Evolutionary conservation across 176 grass and related monocot genomes (phyloP).

Genomic region (Oryza officinalis): DNA sequence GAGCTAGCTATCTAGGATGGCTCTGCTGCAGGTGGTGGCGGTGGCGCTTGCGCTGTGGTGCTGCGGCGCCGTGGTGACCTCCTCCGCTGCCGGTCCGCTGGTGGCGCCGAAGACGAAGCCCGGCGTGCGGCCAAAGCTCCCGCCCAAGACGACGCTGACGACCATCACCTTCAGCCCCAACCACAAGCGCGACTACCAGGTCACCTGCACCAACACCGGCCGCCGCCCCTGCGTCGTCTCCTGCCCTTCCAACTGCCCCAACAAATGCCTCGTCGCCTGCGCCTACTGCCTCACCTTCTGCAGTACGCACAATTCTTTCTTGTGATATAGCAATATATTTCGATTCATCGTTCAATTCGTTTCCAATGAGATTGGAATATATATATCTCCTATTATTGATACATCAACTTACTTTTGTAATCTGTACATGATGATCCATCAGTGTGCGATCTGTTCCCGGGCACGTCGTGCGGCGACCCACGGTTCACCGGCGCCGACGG

Average conservation of each 20-base stretch:
- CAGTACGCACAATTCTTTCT: background rate
- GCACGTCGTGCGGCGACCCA: constrained; percentile 56
- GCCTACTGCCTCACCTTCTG: background rate
- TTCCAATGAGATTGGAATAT: too few relatives aligned
- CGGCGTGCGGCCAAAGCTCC: too few relatives aligned
- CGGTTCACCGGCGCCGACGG: constrained; percentile 75
- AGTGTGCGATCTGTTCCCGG: constrained; percentile 62
- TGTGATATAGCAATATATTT: too few relatives aligned
- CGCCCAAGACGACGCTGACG: background rate
- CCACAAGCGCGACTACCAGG: constrained; percentile 35
- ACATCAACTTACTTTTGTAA: too few relatives aligned
- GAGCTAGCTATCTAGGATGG: too few relatives aligned
- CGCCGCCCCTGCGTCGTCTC: constrained; percentile 26
- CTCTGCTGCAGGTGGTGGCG: background rate
- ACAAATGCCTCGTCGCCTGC: constrained; percentile 26
- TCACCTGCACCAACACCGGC: constrained; percentile 22
- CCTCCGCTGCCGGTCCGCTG: background rate
- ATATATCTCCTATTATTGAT: too few relatives aligned
- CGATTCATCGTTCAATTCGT: too few relatives aligned
- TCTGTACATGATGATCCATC: background rate
- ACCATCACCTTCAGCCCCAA: background rate
- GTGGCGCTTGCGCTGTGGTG: background rate
- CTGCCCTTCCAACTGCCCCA: constrained; percentile 28
- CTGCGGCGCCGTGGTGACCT: background rate
- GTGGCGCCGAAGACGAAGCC: background rate